Evolutionary conservation across 306 rosid species (phyloP).

Genomic region (Albizia julibrissin): DNA sequence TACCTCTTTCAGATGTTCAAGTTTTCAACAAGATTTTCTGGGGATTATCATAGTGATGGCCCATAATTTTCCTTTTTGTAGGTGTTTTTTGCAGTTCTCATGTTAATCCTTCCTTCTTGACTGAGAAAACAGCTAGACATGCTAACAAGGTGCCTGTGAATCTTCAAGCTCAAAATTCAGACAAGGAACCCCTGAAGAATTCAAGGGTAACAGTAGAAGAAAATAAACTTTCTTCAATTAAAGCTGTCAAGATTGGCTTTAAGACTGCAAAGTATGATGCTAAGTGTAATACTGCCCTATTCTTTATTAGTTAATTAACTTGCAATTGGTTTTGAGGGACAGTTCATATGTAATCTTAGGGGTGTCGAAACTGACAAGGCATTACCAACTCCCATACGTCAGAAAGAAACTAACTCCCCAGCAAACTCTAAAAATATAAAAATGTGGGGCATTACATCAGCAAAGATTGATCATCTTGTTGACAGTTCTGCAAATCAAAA

Average conservation of each 20-base stretch:
- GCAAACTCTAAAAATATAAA: slow-evolving; percentile 39
- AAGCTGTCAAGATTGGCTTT: slow-evolving; percentile 48
- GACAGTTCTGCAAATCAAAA: slow-evolving; percentile 49
- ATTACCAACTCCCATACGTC: slow-evolving; percentile 39
- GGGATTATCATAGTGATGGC: slow-evolving; percentile 22
- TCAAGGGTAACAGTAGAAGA: slow-evolving; percentile 46
- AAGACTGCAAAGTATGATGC: slow-evolving; percentile 52
- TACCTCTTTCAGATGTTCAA: slow-evolving; percentile 1
- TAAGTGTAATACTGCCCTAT: slow-evolving; percentile 12
- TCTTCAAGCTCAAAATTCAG: slow-evolving; percentile 41
- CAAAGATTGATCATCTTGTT: slow-evolving; percentile 39
- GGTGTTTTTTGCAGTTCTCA: slow-evolving; percentile 51
- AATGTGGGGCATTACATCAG: slow-evolving; percentile 36
- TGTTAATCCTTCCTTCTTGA: slow-evolving; percentile 45
- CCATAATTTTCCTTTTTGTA: slow-evolving; percentile 19
- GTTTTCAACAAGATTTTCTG: slow-evolving; percentile 21
- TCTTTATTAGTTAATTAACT: slow-evolving; percentile 9
- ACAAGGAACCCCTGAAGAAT: slow-evolving; percentile 42
- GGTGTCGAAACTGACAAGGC: slow-evolving; percentile 40
- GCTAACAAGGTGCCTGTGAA: slow-evolving; percentile 40
- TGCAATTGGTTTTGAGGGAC: slow-evolving; percentile 30
- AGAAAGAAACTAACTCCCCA: slow-evolving; percentile 39
- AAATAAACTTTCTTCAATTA: slow-evolving; percentile 48
- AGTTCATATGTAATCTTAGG: slow-evolving; percentile 40
- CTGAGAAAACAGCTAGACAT: slow-evolving; percentile 41